Evolutionary conservation across 2,329 filamentous ascomycete genomes (phyloP).

Genomic region (Helminthosporium solani): DNA sequence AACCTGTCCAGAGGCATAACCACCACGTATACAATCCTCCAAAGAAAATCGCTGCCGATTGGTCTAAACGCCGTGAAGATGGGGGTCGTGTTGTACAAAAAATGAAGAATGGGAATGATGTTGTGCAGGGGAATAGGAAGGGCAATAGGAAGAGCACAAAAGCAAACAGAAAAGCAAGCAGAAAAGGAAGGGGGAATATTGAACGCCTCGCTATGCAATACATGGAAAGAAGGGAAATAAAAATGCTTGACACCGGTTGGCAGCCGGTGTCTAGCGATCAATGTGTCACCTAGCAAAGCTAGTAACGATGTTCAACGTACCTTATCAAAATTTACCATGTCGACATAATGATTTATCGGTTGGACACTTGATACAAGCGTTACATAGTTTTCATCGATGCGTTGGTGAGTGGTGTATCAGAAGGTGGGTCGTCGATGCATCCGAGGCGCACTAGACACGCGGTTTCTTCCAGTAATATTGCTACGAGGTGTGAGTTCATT

Average conservation of each 20-base stretch:
- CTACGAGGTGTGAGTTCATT: slow-evolving; percentile 41
- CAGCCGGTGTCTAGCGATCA: background rate
- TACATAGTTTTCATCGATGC: background rate
- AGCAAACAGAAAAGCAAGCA: slow-evolving; percentile 1
- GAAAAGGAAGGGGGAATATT: slow-evolving; percentile 12
- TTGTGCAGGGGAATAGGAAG: slow-evolving; percentile 1
- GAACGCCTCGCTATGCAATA: slow-evolving; percentile 43
- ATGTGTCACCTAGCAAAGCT: slow-evolving; percentile 1
- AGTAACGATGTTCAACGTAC: background rate
- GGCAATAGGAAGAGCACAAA: background rate
- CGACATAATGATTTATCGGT: background rate
- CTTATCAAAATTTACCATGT: background rate
- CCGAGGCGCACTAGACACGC: slow-evolving; percentile 41
- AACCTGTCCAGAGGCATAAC: slow-evolving; percentile 1
- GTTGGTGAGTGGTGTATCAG: background rate
- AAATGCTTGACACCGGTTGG: background rate
- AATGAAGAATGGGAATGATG: no score
- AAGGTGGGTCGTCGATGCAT: no score
- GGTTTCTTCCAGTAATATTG: slow-evolving; percentile 74
- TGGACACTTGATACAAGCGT: background rate
- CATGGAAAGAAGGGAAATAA: slow-evolving; percentile 4
- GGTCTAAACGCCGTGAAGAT: background rate
- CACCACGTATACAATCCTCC: background rate
- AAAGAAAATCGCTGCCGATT: slow-evolving; percentile 9
- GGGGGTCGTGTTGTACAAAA: slow-evolving; percentile 1